Percentiles rank a stretch among this genome's conserved stretches.
Evolutionary conservation across 352 stramenopile species (phyloP).

Genomic region (Phytophthora sp.): DNA sequence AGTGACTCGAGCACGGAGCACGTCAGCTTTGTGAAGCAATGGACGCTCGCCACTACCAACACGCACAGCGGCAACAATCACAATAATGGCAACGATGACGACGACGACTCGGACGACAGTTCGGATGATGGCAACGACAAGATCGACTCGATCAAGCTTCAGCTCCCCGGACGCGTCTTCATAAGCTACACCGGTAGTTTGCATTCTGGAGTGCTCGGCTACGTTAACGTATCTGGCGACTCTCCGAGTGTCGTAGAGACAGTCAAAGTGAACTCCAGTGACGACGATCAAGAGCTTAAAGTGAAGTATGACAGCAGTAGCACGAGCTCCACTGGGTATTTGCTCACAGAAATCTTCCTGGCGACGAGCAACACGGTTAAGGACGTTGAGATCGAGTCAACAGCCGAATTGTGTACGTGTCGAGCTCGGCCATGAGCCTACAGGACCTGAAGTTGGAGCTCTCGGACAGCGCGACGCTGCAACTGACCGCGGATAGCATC

Average conservation of each 20-base stretch:
- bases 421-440: constrained; percentile 25
- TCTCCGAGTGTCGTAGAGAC: constrained; percentile 25
- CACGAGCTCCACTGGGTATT: constrained; percentile 12
- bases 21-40: constrained; percentile 36
- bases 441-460: constrained; percentile 36
- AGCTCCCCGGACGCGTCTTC: constrained; percentile 34
- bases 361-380: constrained; percentile 26
- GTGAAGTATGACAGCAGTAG: constrained; percentile 25
- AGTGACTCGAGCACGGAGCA: constrained; percentile 27
- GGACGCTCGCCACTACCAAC: constrained; percentile 30
- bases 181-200: constrained; percentile 31
- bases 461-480: constrained; percentile 28
- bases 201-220: constrained; percentile 30
- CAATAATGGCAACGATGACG: constrained; percentile 23
- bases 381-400: constrained; percentile 29
- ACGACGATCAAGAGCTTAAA: constrained; percentile 34
- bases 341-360: constrained; percentile 41
- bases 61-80: constrained; percentile 10
- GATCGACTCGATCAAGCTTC: constrained; percentile 36
- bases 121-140: constrained; percentile 29
- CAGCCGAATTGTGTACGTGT: constrained; percentile 30
- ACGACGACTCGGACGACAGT: constrained; percentile 24
- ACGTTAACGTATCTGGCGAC: constrained; percentile 39
- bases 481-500: constrained; percentile 31
- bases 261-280: constrained; percentile 21